These are phyloP conservation scores for Corynascus novoguineensis DNA, from an alignment of 495 filamentous ascomycete species.

Conservation along the genomic window DNA sequence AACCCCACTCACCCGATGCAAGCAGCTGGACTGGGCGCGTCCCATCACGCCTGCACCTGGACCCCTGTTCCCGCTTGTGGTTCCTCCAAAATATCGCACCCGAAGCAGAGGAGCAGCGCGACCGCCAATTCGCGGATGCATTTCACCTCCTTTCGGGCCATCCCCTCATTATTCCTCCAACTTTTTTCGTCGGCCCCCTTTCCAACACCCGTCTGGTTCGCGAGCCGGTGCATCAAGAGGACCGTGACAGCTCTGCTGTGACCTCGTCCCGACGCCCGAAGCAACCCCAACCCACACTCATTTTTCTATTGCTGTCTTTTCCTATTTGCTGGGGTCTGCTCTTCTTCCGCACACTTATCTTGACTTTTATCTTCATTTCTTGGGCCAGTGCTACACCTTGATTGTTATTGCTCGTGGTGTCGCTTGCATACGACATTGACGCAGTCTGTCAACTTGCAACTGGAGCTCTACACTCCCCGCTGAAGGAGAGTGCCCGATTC, in stretches of 20 bases:
- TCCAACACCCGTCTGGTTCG: not conserved
- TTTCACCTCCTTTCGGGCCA: slow-evolving; percentile 6
- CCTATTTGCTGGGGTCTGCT: not conserved
- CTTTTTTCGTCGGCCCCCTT: not conserved
- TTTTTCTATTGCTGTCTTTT: not conserved
- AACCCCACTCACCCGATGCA: slow-evolving; percentile 7
- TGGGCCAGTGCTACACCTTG: not conserved
- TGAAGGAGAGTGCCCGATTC: too few species aligned
- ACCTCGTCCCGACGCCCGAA: not conserved
- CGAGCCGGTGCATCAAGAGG: not conserved
- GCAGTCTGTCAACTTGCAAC: slow-evolving; percentile 6
- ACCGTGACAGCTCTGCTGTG: not conserved
- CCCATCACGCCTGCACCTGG: too few species aligned
- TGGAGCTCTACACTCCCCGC: slow-evolving; percentile 9
- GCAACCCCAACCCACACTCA: slow-evolving; percentile 4
- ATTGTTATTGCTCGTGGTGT: not conserved
- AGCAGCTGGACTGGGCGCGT: not conserved
- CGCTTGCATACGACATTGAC: not conserved
- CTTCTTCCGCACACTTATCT: not conserved
- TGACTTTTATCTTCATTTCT: not conserved
- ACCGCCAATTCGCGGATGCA: slow-evolving; percentile 5
- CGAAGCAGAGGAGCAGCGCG: not conserved
- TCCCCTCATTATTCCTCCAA: slow-evolving; percentile 9
- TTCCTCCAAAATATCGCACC: slow-evolving; percentile 9
- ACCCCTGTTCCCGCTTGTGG: slow-evolving; percentile 3